Percentiles rank a stretch among this genome's conserved stretches.
Evolutionary conservation across 345 rosid species (phyloP).

Genomic region (Citropsis articulata): DNA sequence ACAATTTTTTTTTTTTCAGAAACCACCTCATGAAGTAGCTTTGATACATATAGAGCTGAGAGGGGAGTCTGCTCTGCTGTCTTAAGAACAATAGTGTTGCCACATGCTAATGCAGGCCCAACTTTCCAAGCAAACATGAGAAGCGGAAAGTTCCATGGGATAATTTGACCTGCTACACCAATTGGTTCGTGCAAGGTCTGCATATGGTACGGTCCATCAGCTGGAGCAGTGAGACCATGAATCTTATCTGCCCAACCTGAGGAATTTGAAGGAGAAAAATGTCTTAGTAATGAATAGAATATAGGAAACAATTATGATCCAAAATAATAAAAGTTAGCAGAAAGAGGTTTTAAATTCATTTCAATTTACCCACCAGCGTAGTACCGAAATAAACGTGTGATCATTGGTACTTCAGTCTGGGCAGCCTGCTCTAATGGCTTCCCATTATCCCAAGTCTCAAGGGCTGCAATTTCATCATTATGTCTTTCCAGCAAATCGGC

Average conservation of each 20-base stretch:
- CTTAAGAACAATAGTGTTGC: conserved; percentile 84
- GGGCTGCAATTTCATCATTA: conserved; percentile 76
- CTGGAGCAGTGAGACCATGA: conserved; percentile 80
- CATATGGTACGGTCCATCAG: conserved; percentile 71
- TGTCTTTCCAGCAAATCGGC: conserved; percentile 90
- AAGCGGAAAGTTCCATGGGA: conserved; percentile 98
- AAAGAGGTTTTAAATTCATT: neutral
- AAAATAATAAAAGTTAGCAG: neutral
- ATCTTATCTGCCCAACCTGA: conserved; percentile 98
- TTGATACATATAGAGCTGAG: conserved; percentile 61
- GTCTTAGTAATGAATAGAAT: conserved; percentile 1
- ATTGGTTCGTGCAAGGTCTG: conserved; percentile 89
- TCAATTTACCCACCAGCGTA: conserved; percentile 68
- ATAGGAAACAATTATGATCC: neutral
- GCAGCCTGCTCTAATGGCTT: conserved; percentile 84
- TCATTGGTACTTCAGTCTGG: conserved; percentile 65
- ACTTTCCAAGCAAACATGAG: conserved; percentile 88
- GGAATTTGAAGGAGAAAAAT: conserved; percentile 7
- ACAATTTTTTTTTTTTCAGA: neutral
- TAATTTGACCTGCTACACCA: conserved; percentile 94
- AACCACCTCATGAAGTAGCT: conserved; percentile 73
- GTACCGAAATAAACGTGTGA: conserved; percentile 66
- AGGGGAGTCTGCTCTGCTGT: conserved; percentile 94
- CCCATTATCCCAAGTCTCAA: conserved; percentile 94
- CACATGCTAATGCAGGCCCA: conserved; percentile 90